Evolutionary conservation across 176 grass and related monocot genomes (phyloP).

Genomic region (Melocanna baccifera): DNA sequence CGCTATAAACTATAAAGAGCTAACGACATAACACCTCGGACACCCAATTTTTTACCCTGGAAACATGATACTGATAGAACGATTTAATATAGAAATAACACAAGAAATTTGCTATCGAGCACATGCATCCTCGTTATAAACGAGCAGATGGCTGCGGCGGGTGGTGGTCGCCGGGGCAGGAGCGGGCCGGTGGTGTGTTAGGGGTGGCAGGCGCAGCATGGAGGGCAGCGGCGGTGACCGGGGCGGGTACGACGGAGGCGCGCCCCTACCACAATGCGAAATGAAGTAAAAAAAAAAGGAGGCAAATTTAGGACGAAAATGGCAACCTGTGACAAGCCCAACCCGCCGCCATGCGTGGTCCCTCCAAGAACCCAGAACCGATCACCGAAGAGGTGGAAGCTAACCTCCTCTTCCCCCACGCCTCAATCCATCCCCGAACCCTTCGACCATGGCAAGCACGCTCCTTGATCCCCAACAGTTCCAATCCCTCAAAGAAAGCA

Average conservation of each 20-base stretch:
- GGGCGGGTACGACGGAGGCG: neutral
- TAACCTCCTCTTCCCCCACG: constrained; percentile 44
- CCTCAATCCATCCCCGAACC: constrained; percentile 55
- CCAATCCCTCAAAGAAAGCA: constrained; percentile 15
- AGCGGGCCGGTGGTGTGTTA: neutral
- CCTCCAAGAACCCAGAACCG: constrained; percentile 4
- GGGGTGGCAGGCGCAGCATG: neutral
- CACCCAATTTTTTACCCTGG: neutral
- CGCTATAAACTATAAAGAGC: neutral
- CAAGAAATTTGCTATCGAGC: neutral
- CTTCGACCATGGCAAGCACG: constrained; percentile 47
- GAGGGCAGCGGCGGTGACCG: neutral
- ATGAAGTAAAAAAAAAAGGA: neutral
- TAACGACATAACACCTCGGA: neutral
- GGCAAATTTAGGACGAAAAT: neutral
- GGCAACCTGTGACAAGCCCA: constrained; percentile 41
- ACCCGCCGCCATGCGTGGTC: constrained; percentile 5
- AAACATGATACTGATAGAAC: neutral
- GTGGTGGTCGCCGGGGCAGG: neutral
- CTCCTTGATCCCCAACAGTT: neutral
- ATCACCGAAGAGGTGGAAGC: constrained; percentile 47
- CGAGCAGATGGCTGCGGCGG: neutral
- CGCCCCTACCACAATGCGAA: constrained; percentile 14
- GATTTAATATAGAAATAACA: neutral
- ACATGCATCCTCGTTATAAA: neutral